Evolutionary conservation across 768 basidiomycete species (phyloP).

Genomic region (Suillus ampliporus): DNA sequence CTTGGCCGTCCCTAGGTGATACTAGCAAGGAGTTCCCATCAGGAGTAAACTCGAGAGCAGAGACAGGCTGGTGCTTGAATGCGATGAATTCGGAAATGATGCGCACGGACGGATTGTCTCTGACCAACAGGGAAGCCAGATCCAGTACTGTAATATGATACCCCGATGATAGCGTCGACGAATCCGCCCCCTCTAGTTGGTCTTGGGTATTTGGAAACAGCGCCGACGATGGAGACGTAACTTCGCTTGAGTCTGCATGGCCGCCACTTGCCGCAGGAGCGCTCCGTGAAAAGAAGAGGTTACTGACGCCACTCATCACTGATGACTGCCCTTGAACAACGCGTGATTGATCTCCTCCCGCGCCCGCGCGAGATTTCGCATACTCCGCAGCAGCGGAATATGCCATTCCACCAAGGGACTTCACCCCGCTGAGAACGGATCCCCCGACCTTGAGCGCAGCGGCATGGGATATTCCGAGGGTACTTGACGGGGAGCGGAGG

Average conservation of each 20-base stretch:
- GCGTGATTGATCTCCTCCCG: constrained; percentile 22
- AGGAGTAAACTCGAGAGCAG: constrained; percentile 52
- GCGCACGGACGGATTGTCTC: constrained; percentile 27
- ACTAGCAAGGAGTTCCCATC: constrained; percentile 60
- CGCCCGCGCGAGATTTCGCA: constrained; percentile 41
- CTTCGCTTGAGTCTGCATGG: constrained; percentile 13
- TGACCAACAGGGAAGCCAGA: constrained; percentile 43
- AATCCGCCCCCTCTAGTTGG: constrained; percentile 1
- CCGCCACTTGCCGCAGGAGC: constrained; percentile 53
- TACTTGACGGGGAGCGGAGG: constrained; percentile 28
- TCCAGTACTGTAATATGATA: constrained; percentile 64
- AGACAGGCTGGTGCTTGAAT: constrained; percentile 52
- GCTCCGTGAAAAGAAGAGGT: constrained; percentile 64
- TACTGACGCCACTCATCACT: constrained; percentile 33
- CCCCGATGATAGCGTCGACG: constrained; percentile 33
- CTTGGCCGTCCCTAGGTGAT: constrained; percentile 60
- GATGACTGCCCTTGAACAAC: constrained; percentile 19
- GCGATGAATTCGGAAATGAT: constrained; percentile 55
- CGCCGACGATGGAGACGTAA: background rate
- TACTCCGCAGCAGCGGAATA: constrained; percentile 51
- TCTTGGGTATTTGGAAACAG: constrained; percentile 3
- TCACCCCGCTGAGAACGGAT: constrained; percentile 66
- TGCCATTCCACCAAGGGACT: constrained; percentile 65
- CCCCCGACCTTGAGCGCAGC: constrained; percentile 66
- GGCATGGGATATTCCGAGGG: constrained; percentile 47